These are phyloP conservation scores for Discostella pseudostelligera DNA, from an alignment of 108 stramenopile genomes.

Conservation along the genomic window DNA sequence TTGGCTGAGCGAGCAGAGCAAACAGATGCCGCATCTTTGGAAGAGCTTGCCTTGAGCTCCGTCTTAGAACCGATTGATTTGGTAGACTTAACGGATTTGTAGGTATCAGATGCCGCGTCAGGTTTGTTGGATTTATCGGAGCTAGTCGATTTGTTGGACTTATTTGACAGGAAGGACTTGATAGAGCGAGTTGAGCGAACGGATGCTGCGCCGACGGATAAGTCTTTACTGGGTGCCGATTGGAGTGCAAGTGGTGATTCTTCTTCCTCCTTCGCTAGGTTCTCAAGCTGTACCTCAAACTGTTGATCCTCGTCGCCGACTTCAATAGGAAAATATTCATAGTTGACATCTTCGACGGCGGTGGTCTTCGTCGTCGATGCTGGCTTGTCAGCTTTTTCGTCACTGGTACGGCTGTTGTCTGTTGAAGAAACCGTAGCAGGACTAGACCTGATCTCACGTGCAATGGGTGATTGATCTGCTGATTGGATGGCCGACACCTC, in stretches of 20 bases:
- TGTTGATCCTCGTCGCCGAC: slow-evolving; percentile 24
- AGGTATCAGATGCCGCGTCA: neutral
- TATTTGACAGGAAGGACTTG: neutral
- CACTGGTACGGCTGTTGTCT: neutral
- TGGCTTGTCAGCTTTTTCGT: slow-evolving; percentile 1
- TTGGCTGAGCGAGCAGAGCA: slow-evolving; percentile 3
- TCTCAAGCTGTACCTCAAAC: slow-evolving; percentile 8
- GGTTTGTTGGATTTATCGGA: neutral
- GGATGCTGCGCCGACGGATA: neutral
- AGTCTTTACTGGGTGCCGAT: slow-evolving; percentile 1
- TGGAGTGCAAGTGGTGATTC: neutral
- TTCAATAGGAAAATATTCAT: slow-evolving; percentile 7
- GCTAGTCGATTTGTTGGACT: neutral
- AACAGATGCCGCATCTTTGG: slow-evolving; percentile 5
- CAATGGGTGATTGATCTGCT: slow-evolving; percentile 4
- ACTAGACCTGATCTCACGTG: slow-evolving; percentile 16
- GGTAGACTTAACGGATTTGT: slow-evolving; percentile 4
- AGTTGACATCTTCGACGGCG: neutral
- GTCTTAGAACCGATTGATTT: neutral
- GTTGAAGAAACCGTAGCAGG: neutral
- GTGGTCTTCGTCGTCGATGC: neutral
- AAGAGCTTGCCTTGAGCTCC: slow-evolving; percentile 1
- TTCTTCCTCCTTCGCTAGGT: neutral
- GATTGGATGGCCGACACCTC: slow-evolving; percentile 4
- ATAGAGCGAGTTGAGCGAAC: slow-evolving; percentile 7